phyloP scores from a whole-genome alignment of 2,329 filamentous ascomycete species.

The Monilinia fructigena region DNA sequence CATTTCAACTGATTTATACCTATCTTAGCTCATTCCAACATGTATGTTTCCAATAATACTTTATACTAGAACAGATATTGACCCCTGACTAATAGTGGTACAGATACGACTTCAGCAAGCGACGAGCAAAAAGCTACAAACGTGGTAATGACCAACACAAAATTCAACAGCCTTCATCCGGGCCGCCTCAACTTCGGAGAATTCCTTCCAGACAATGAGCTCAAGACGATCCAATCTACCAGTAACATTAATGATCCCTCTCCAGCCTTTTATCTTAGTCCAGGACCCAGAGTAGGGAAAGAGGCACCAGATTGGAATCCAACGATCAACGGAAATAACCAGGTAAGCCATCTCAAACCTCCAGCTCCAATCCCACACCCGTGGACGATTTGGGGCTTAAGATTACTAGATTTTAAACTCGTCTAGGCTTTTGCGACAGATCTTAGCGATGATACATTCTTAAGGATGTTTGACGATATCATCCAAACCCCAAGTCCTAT shows the following conservation, averaged over 20 bases:
- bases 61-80: neutral
- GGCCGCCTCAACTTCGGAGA: neutral
- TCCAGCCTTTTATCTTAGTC: neutral
- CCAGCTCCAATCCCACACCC: neutral
- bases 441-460: neutral
- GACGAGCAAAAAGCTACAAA: neutral
- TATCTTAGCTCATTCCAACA: neutral
- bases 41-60: too few species aligned
- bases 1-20: neutral
- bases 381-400: neutral
- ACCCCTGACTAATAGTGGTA: neutral
- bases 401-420: neutral
- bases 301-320: neutral
- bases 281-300: neutral
- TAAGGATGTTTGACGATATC: conserved; percentile 2
- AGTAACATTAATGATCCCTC: neutral
- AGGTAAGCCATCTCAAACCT: neutral
- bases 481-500: neutral
- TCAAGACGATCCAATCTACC: neutral
- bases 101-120: neutral
- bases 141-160: neutral
- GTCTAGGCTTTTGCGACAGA: neutral
- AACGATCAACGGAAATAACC: neutral
- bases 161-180: neutral
- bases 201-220: neutral